A percentile compares a stretch with the other conserved stretches of the same genome.
phyloP scores from a whole-genome alignment of 371 early-diverging fungal species.

The Mucor racemosus region DNA sequence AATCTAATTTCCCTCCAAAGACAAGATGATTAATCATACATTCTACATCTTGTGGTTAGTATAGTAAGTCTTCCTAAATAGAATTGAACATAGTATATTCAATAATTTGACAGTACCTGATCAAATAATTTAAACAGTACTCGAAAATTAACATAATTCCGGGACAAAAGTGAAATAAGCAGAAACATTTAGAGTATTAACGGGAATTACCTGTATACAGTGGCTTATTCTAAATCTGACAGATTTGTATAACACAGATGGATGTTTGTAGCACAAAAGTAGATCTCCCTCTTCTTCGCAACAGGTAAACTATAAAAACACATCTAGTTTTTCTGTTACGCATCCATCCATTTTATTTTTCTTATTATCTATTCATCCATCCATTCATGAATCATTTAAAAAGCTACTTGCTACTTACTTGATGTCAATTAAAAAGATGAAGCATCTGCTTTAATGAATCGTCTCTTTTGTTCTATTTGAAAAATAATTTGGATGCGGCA shows the following conservation, averaged over 20 bases:
- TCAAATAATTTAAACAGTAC: too few relatives aligned
- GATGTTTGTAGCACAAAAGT: conserved; percentile 13
- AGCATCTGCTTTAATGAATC: conserved; percentile 16
- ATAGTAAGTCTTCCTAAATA: too few relatives aligned
- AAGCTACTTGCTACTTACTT: not conserved
- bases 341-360: conserved; percentile 7
- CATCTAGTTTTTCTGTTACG: too few relatives aligned
- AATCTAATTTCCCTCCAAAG: too few relatives aligned
- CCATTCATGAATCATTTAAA: conserved; percentile 1
- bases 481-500: conserved; percentile 8
- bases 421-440: not conserved
- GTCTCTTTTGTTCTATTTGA: not conserved
- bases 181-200: not conserved
- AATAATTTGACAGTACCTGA: too few relatives aligned
- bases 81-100: too few relatives aligned
- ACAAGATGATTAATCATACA: too few relatives aligned
- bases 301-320: conserved; percentile 24
- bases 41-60: too few relatives aligned
- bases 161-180: not conserved
- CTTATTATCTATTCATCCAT: conserved; percentile 29
- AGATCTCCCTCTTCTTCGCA: conserved; percentile 34
- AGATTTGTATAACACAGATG: conserved; percentile 15
- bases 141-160: not conserved
- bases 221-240: conserved; percentile 24
- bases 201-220: not conserved